Evolutionary conservation across 345 rosid species (phyloP).

Genomic region (Hibiscus tridactylites): DNA sequence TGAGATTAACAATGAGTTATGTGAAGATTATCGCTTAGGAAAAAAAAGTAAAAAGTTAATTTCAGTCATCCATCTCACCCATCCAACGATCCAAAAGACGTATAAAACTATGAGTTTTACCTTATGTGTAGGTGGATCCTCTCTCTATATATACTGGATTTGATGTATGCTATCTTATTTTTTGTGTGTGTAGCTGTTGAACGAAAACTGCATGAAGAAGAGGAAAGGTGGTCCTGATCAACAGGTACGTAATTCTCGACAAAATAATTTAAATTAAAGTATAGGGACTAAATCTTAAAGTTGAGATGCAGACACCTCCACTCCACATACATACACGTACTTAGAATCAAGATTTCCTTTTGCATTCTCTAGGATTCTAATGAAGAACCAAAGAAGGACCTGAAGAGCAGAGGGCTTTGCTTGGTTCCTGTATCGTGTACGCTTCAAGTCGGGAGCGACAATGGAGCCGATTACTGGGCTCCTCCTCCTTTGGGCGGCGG

Average conservation of each 20-base stretch:
- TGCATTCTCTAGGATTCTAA: constrained; percentile 22
- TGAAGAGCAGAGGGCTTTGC: constrained; percentile 91
- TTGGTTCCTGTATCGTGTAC: constrained; percentile 90
- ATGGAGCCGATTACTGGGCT: constrained; percentile 96
- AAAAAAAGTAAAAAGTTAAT: too few species aligned
- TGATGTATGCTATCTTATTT: constrained; percentile 8
- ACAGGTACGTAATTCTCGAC: constrained; percentile 12
- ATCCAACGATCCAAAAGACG: too few species aligned
- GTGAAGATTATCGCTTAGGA: too few species aligned
- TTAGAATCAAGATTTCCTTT: not conserved
- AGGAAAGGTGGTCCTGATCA: constrained; percentile 42
- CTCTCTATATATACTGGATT: not conserved
- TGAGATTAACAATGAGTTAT: too few species aligned
- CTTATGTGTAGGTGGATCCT: too few species aligned
- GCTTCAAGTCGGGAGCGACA: constrained; percentile 76
- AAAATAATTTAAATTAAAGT: too few species aligned
- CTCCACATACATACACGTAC: too few species aligned
- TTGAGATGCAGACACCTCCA: too few species aligned
- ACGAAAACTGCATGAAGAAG: constrained; percentile 61
- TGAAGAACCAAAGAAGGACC: constrained; percentile 52
- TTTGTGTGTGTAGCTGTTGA: constrained; percentile 37
- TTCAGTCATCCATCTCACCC: too few species aligned
- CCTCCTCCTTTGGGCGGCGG: constrained; percentile 57
- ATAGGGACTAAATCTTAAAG: too few species aligned
- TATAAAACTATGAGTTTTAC: too few species aligned